These are phyloP conservation scores for Suillus hirtellus DNA, from an alignment of 768 basidiomycete species.

Conservation along the genomic window DNA sequence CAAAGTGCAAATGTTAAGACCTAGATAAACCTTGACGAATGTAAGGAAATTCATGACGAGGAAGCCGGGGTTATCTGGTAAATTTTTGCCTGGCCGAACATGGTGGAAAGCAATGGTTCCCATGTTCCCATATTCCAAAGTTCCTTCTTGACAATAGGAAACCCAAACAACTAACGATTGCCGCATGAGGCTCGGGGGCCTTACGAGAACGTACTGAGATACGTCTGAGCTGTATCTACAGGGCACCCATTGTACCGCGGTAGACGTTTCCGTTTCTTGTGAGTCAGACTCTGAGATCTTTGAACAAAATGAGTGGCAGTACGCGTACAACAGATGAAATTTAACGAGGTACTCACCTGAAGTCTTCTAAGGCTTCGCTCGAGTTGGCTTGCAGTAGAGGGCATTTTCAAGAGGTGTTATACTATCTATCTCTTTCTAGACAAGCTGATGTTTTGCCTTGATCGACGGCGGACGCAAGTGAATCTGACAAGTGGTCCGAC, in stretches of 20 bases:
- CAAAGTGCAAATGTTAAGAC: not conserved
- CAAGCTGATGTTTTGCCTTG: no score
- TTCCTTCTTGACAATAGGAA: not conserved
- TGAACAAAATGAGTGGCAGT: not conserved
- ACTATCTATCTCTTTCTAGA: no score
- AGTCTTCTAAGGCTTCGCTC: not conserved
- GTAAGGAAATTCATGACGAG: not conserved
- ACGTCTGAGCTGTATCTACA: not conserved
- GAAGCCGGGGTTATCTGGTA: not conserved
- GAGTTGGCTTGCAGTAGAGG: not conserved
- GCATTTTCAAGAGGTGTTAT: not conserved
- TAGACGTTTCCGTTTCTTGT: not conserved
- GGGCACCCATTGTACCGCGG: not conserved
- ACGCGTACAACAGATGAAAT: no score
- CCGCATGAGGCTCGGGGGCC: not conserved
- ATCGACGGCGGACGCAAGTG: no score
- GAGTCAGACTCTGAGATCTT: not conserved
- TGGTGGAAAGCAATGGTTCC: not conserved
- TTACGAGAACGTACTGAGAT: not conserved
- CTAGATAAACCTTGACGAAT: not conserved
- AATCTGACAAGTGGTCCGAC: no score
- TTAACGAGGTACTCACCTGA: not conserved
- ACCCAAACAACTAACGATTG: not conserved
- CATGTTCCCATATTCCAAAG: not conserved
- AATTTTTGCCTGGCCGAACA: not conserved